phyloP scores from a whole-genome alignment of 345 rosid species.

The Salix purpurea region DNA sequence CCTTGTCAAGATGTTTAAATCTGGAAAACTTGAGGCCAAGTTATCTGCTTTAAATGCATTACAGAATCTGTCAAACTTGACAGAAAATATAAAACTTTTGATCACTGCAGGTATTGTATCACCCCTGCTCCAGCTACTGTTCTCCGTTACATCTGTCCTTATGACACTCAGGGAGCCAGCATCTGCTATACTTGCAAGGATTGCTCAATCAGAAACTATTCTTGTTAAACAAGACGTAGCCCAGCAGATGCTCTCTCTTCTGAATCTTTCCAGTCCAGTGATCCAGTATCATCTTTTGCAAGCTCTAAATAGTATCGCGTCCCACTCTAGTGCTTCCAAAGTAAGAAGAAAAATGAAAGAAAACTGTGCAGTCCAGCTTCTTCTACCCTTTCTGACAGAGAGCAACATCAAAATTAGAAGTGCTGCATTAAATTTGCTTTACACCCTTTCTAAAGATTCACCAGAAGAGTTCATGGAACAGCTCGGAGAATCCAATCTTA shows the following conservation, averaged over 20 bases:
- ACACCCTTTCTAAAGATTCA: conserved; percentile 46
- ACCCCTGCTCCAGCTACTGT: conserved; percentile 61
- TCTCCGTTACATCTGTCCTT: conserved; percentile 75
- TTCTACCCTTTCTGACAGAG: conserved; percentile 57
- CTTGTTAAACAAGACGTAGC: conserved; percentile 58
- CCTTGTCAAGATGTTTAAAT: conserved; percentile 55
- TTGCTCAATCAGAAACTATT: conserved; percentile 54
- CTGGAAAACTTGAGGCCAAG: conserved; percentile 72
- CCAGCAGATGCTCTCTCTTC: conserved; percentile 70
- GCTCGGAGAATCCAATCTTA: conserved; percentile 42
- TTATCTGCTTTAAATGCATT: conserved; percentile 57
- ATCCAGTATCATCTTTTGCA: conserved; percentile 55
- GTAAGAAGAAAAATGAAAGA: conserved; percentile 61
- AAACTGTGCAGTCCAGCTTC: conserved; percentile 56
- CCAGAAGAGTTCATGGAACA: conserved; percentile 48
- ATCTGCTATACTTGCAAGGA: conserved; percentile 59
- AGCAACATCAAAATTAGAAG: conserved; percentile 39
- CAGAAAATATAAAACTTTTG: conserved; percentile 45
- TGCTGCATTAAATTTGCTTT: conserved; percentile 48
- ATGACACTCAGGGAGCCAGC: conserved; percentile 80
- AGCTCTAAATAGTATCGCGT: conserved; percentile 55
- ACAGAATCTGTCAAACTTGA: conserved; percentile 45
- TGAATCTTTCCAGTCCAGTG: conserved; percentile 54
- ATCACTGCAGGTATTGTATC: conserved; percentile 47
- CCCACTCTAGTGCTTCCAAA: conserved; percentile 47